Evolutionary conservation across 306 rosid genomes (phyloP).

Genomic region (Albizia julibrissin): DNA sequence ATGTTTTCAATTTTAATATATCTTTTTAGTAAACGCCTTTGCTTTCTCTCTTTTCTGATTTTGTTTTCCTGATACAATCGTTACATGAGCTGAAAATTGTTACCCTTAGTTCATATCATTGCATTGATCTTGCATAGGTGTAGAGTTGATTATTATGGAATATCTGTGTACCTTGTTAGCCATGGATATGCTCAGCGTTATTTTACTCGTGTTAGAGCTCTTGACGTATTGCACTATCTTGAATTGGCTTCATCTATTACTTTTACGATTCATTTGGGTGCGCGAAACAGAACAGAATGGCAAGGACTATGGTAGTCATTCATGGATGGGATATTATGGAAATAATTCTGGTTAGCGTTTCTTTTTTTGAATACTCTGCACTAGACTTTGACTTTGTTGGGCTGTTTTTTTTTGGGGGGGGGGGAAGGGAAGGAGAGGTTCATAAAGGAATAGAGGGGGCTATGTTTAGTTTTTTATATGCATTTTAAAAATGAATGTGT

Average conservation of each 20-base stretch:
- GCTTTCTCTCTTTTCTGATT: constrained; percentile 1
- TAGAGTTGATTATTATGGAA: background rate
- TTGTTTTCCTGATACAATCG: background rate
- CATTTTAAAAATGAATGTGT: background rate
- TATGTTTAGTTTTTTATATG: background rate
- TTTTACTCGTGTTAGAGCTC: background rate
- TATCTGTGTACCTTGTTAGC: background rate
- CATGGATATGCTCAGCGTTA: background rate
- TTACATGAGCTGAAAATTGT: background rate
- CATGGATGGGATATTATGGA: background rate
- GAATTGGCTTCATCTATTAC: background rate
- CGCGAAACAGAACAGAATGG: background rate
- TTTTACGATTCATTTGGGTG: background rate
- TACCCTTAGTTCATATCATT: background rate
- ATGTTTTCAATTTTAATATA: constrained; percentile 16
- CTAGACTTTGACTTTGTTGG: background rate
- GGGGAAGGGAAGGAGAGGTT: constrained; percentile 20
- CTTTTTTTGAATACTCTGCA: background rate
- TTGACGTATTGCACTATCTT: background rate
- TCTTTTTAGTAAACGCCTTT: background rate
- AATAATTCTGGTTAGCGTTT: background rate
- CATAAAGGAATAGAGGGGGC: constrained; percentile 7
- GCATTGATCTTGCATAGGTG: background rate
- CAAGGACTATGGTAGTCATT: background rate
- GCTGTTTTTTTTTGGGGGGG: constrained; percentile 18